Percentiles rank a stretch among this genome's conserved stretches.
phyloP scores from a whole-genome alignment of 805 yeast species.

The Lipomyces starkeyi region DNA sequence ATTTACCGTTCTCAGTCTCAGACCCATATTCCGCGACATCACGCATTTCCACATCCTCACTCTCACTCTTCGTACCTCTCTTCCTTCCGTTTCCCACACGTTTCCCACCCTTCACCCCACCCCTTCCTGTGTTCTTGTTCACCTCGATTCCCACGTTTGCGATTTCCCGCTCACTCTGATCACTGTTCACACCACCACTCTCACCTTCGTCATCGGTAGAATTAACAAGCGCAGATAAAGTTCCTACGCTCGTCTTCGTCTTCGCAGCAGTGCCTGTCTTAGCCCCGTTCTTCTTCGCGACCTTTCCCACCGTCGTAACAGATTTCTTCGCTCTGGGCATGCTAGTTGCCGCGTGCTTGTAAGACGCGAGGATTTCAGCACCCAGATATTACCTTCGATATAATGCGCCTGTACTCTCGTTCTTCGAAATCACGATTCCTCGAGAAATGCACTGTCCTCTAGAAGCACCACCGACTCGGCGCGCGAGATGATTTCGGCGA shows the following conservation, averaged over 20 bases:
- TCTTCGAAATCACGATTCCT: too few species aligned
- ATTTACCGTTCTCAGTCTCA: not conserved
- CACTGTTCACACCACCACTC: not conserved
- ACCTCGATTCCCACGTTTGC: not conserved
- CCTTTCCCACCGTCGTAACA: not conserved
- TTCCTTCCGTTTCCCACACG: not conserved
- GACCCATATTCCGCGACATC: not conserved
- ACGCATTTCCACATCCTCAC: conserved; percentile 2
- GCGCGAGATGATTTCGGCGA: too few species aligned
- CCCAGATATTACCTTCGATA: too few species aligned
- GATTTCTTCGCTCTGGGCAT: conserved; percentile 1
- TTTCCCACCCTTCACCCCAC: not conserved
- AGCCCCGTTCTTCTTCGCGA: not conserved
- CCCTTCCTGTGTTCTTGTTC: not conserved
- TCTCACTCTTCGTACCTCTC: not conserved
- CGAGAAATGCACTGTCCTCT: too few species aligned
- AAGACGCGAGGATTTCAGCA: too few species aligned
- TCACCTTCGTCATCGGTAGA: not conserved
- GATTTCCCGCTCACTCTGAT: not conserved
- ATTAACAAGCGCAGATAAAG: conserved; percentile 7
- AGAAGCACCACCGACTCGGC: too few species aligned
- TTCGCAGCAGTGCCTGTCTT: not conserved
- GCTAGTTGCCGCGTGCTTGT: not conserved
- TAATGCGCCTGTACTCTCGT: too few species aligned
- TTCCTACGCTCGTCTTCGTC: not conserved